Percentiles rank a stretch among this genome's conserved stretches.
phyloP scores from a whole-genome alignment of 805 yeast species.

The Starmerella geochares region DNA sequence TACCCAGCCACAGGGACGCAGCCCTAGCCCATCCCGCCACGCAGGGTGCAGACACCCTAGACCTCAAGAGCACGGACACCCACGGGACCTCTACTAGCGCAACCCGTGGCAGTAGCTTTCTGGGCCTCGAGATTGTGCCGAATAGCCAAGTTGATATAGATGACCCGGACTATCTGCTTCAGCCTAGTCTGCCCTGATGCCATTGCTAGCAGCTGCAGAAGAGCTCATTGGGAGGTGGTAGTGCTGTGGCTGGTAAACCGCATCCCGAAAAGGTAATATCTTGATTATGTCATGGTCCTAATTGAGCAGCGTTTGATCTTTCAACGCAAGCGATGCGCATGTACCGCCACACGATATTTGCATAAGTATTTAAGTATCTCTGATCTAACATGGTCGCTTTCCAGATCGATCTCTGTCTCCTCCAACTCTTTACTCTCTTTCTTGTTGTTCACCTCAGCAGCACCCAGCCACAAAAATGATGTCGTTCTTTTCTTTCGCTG shows the following conservation, averaged over 20 bases:
- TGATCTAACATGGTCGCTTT: not conserved
- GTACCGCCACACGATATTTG: slow-evolving; percentile 1
- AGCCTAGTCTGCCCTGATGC: not conserved
- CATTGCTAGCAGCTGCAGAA: not conserved
- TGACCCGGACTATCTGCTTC: slow-evolving; percentile 4
- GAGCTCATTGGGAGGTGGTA: not conserved
- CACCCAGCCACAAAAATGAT: slow-evolving; percentile 20
- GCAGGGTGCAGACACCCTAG: not conserved
- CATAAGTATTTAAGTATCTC: not conserved
- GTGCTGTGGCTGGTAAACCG: not conserved
- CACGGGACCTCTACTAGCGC: not conserved
- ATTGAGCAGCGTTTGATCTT: not conserved
- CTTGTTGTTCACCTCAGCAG: not conserved
- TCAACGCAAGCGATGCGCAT: not conserved
- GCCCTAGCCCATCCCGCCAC: not conserved
- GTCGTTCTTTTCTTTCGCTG: slow-evolving; percentile 17
- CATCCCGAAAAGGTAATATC: not conserved
- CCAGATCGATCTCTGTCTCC: not conserved
- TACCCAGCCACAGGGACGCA: not conserved
- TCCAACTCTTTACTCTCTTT: not conserved
- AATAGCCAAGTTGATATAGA: slow-evolving; percentile 16
- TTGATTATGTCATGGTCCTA: not conserved
- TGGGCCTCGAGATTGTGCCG: slow-evolving; percentile 6
- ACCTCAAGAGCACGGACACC: not conserved
- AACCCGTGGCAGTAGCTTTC: not conserved